Conservation (phyloP, 768 basidiomycete genomes). For the Termitomyces sp. region DNA sequence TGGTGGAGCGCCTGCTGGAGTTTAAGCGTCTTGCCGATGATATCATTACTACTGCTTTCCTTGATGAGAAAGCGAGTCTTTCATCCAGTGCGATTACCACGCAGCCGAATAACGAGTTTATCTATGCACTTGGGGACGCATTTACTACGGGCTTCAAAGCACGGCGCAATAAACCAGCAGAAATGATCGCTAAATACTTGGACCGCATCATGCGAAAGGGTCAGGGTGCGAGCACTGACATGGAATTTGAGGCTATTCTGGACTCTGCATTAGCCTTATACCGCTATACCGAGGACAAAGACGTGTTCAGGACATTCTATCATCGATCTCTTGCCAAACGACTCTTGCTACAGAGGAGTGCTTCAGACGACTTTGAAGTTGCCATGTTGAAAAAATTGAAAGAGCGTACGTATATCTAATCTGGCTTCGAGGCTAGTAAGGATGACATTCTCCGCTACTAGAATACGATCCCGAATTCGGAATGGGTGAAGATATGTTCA, state of each 20-base stretch:
- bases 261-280: conserved; percentile 73
- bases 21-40: conserved; percentile 61
- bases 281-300: conserved; percentile 87
- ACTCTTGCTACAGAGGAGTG: conserved; percentile 77
- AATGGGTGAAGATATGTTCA: conserved; percentile 95
- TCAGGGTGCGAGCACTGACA: conserved; percentile 65
- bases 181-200: conserved; percentile 90
- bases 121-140: conserved; percentile 67
- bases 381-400: conserved; percentile 83
- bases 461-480: conserved; percentile 96
- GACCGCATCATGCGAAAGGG: conserved; percentile 87
- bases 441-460: conserved; percentile 24
- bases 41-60: conserved; percentile 50
- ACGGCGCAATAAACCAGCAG: conserved; percentile 80
- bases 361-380: conserved; percentile 85
- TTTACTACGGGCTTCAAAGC: conserved; percentile 74
- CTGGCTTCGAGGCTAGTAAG: neutral
- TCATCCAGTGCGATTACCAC: conserved; percentile 32
- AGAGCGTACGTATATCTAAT: conserved; percentile 44
- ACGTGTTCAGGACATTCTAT: conserved; percentile 93
- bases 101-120: conserved; percentile 51
- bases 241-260: conserved; percentile 58
- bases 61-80: conserved; percentile 31
- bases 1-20: conserved; percentile 71
- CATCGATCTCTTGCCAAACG: conserved; percentile 86